Conservation (phyloP, 352 stramenopile genomes). For the Globisporangium nagaii region DNA sequence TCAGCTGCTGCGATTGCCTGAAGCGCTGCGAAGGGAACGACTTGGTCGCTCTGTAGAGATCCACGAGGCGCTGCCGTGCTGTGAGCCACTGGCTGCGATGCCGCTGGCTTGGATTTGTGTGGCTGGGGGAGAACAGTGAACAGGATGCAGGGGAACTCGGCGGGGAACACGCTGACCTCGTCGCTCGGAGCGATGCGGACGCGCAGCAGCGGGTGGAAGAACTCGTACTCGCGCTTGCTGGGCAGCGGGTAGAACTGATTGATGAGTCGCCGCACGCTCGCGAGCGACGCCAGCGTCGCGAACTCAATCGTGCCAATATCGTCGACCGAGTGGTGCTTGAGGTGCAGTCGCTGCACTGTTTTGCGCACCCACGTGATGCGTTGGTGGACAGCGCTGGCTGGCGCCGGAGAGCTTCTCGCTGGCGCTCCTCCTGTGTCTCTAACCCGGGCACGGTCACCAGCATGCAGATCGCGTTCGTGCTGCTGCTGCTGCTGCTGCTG, state of each 20-base stretch:
- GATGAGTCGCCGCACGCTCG: slow-evolving; percentile 18
- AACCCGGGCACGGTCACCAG: too few species aligned
- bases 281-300: slow-evolving; percentile 17
- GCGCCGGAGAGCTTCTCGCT: not conserved
- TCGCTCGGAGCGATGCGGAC: slow-evolving; percentile 6
- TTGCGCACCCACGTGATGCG: slow-evolving; percentile 17
- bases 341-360: slow-evolving; percentile 9
- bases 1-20: not conserved
- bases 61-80: not conserved
- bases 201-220: slow-evolving; percentile 14
- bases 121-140: slow-evolving; percentile 1
- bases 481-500: too few species aligned
- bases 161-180: slow-evolving; percentile 5
- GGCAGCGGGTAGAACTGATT: slow-evolving; percentile 27
- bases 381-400: not conserved
- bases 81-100: not conserved
- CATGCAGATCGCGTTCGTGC: too few species aligned
- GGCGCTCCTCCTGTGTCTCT: too few species aligned
- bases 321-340: not conserved
- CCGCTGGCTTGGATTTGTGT: not conserved
- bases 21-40: not conserved
- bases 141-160: slow-evolving; percentile 8
- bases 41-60: not conserved
- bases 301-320: slow-evolving; percentile 21
- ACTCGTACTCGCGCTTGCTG: slow-evolving; percentile 18